A percentile compares a stretch with the other conserved stretches of the same genome.
These are phyloP conservation scores for Effrenium voratum DNA, from an alignment of 73 alveolate genomes.

Conservation along the genomic window DNA sequence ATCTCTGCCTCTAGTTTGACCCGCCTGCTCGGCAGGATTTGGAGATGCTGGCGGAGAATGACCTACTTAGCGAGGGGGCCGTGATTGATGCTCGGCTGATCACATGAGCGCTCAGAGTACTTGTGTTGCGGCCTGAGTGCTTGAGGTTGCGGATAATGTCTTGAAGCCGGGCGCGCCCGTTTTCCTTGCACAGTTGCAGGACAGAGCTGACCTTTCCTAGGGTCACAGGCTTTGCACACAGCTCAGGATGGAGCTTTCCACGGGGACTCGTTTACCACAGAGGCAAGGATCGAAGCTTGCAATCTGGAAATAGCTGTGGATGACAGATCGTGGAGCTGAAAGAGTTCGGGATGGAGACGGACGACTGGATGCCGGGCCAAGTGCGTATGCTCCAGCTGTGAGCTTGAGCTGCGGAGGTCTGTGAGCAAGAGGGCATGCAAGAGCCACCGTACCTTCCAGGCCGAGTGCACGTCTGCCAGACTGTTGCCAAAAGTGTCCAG, in stretches of 20 bases:
- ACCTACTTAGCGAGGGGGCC: not conserved
- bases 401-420: too few species aligned
- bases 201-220: not conserved
- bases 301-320: too few species aligned
- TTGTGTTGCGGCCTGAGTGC: not conserved
- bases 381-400: too few species aligned
- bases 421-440: too few species aligned
- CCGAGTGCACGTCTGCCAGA: too few species aligned
- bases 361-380: too few species aligned
- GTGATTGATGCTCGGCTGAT: not conserved
- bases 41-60: not conserved
- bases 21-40: not conserved
- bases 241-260: not conserved
- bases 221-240: not conserved
- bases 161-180: not conserved
- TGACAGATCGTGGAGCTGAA: conserved; percentile 20
- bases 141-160: not conserved
- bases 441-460: too few species aligned
- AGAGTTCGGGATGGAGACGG: too few species aligned
- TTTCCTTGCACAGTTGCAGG: not conserved
- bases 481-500: too few species aligned
- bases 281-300: too few species aligned
- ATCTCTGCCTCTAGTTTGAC: not conserved
- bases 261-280: too few species aligned
- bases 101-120: not conserved